Evolutionary conservation across 2,329 filamentous ascomycete species (phyloP), one percentile per base, ranked within the genome.

Genomic region (Mycosphaerella arachidis): DNA sequence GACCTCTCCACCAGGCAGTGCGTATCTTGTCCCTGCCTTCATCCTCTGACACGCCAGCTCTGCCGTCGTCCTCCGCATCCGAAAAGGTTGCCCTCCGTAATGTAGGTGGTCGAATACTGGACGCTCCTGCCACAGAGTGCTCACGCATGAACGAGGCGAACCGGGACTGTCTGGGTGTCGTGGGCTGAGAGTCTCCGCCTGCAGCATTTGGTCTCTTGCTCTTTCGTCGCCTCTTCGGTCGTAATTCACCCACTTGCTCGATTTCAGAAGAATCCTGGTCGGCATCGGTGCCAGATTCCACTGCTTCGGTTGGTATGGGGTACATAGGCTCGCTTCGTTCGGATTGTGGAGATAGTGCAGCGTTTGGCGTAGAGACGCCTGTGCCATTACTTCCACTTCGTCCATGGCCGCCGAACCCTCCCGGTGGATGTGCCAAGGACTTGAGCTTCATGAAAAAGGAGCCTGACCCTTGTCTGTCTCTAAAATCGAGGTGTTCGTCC

Each of bases 271-370:
- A 76, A 62, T 96, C 92, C 55, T 92, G 91, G 0, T 96, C 92
- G 1, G 88, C 90, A 72, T 94, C 91, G 0, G 89, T 87, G 69
- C 89, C 87, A 13, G 81, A 85, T 72, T 92, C 90, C 18, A 67
- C 60, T 16, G 53, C 60, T 48, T 68, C 69, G 13, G 63, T 57
- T 9, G 69, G 63, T 16, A 68, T 63, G 2, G 69, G 63, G 46
- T 71, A 72, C 29, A 65, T 59, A 7, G 68, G 69, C 48, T 73
- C 71, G 61, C 68, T 71, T 33, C 67, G 66, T 58, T 73, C 71
- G 4, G 69, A 71, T 53, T 69, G 70, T 13, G 70, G 67, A n/a
- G 69, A 71, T 33, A 70, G 56, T 4, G 66, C 67, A 18, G 61
- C 66, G 33, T 63, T 67, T 7, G 67, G 65, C 20, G 71, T 65